Evolutionary conservation across 352 stramenopile genomes (phyloP), one percentile per base, ranked within the genome.

Genomic region (Phytopythium delawarense): DNA sequence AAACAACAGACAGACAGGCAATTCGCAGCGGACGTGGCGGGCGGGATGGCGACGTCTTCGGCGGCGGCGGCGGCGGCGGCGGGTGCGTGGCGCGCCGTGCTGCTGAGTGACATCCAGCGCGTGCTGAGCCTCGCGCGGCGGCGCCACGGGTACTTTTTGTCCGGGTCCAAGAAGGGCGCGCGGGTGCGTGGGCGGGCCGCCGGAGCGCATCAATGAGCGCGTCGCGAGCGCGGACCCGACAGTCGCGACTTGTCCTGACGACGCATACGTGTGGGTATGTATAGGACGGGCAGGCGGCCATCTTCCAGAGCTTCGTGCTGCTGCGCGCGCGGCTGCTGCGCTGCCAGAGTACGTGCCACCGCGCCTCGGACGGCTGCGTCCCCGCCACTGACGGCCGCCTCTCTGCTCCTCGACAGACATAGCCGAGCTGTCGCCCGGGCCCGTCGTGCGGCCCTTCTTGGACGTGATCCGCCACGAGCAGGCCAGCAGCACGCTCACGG

Each of bases 401-500:
- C 12, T 40, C 35, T 40, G 3, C 35, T 40, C 49, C 5, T n/a
- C 4, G 39, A 45, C 58, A 90, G 84, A 84, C 56, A 52, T 90
- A 56, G 49, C 65, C 0, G 87, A 93, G 55, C 60, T 93, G 32
- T 76, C 83, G 40, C 76, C 84, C 20, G 71, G 73, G 57, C 73
- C 62, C 49, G 72, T 91, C 32, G 64, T 99, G 18, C 83, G 87
- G 63, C 97, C 97, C 13, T 99, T 99, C 67, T 87, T 98, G 42
- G 87, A 97, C 64, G 89, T 98, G 35, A 87, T 99, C 35, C 83
- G 90, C 45, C 94, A 96, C 44, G 79, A 94, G 21, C 83, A 98
- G 44, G 95, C 96, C 48, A 97, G 84, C 50, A 98, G 95, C 28
- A 87, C 74, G 15, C 87, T 99, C 25, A 99, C 96, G 1, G 88